These are phyloP conservation scores for Ramaria sp. DNA, from an alignment of 768 basidiomycete genomes.

Conservation along the genomic window DNA sequence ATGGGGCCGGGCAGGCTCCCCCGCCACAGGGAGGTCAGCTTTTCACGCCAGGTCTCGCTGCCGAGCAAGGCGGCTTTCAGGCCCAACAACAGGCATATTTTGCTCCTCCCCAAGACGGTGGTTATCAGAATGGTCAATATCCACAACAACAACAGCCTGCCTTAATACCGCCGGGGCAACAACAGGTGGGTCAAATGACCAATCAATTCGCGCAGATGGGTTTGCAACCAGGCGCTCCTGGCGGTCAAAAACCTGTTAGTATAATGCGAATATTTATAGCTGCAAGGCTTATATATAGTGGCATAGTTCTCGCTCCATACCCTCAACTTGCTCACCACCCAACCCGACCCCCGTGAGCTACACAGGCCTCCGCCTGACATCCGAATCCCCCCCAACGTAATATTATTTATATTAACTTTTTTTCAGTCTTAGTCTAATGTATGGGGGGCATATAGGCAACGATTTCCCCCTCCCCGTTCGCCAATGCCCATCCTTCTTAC, in stretches of 20 bases:
- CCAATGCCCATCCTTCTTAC: constrained; percentile 85
- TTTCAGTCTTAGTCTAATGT: background rate
- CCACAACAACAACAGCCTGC: constrained; percentile 34
- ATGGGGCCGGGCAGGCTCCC: constrained; percentile 23
- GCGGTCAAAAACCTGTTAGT: constrained; percentile 47
- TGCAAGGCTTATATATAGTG: background rate
- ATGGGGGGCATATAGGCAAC: constrained; percentile 31
- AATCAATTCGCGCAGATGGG: constrained; percentile 90
- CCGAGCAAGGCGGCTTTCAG: constrained; percentile 41
- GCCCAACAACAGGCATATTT: constrained; percentile 39
- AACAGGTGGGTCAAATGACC: constrained; percentile 48
- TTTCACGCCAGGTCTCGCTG: constrained; percentile 77
- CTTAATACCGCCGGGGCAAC: constrained; percentile 25
- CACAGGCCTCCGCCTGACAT: constrained; percentile 80
- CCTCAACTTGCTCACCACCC: constrained; percentile 85
- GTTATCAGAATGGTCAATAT: constrained; percentile 35
- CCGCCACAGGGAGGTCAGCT: constrained; percentile 36
- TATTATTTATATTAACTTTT: background rate
- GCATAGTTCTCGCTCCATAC: constrained; percentile 60
- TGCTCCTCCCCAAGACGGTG: constrained; percentile 31
- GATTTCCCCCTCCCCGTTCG: constrained; percentile 64
- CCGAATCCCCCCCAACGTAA: constrained; percentile 66
- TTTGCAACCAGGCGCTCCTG: constrained; percentile 31
- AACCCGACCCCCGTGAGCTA: constrained; percentile 84
- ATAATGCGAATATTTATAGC: background rate